Conservation (phyloP, 805 yeast genomes). For the Nakazawaea wickerhamii region DNA sequence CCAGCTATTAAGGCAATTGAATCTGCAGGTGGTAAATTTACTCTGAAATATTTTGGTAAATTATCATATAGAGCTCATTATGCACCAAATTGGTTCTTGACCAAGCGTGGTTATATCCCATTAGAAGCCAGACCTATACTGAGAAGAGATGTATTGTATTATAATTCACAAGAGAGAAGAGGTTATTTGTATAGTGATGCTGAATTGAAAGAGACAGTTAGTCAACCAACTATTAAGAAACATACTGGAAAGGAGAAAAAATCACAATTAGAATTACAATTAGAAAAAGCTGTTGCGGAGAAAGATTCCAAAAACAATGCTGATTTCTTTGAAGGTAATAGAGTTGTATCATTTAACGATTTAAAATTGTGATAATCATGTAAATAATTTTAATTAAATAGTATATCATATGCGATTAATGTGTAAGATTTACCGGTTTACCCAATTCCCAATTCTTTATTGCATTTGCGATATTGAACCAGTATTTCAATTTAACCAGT, state of each 20-base stretch:
- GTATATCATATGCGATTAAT: too few species aligned
- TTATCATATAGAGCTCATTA: constrained; percentile 72
- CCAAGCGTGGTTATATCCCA: constrained; percentile 75
- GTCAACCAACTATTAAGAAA: constrained; percentile 8
- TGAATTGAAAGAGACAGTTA: constrained; percentile 4
- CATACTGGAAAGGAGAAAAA: background rate
- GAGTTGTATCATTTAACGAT: constrained; percentile 9
- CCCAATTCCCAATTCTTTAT: constrained; percentile 78
- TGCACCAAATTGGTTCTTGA: constrained; percentile 63
- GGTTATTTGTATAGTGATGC: constrained; percentile 61
- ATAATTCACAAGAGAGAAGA: constrained; percentile 62
- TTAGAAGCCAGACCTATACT: constrained; percentile 80
- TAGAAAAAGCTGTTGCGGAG: constrained; percentile 2
- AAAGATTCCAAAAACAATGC: background rate
- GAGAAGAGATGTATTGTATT: constrained; percentile 73
- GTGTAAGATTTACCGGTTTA: constrained; percentile 58
- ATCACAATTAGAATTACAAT: constrained; percentile 10
- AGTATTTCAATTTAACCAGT: constrained; percentile 73
- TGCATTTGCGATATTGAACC: constrained; percentile 72
- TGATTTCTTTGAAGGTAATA: constrained; percentile 6
- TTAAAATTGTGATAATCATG: constrained; percentile 9
- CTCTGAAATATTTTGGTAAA: constrained; percentile 61
- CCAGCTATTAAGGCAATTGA: constrained; percentile 74
- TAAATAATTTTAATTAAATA: too few species aligned
- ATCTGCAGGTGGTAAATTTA: constrained; percentile 63